Percentiles rank a stretch among this genome's conserved stretches.
These are phyloP conservation scores for Rhynchospora tenuis DNA, from an alignment of 176 grass and related monocot genomes.

Conservation along the genomic window DNA sequence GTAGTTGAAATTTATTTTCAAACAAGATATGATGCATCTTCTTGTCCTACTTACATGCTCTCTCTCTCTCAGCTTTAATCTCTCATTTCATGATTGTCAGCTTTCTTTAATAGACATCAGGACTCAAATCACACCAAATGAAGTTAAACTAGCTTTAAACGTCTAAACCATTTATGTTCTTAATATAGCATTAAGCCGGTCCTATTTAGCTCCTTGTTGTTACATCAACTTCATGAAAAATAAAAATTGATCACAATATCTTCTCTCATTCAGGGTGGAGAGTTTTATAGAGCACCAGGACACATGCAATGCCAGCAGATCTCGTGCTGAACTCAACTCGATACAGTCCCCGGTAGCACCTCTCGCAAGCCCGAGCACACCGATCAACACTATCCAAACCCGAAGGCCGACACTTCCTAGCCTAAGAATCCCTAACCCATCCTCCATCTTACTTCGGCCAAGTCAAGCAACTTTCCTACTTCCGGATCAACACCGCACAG, in stretches of 20 bases:
- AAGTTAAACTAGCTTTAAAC: background rate
- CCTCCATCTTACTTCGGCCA: background rate
- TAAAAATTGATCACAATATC: background rate
- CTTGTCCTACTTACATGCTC: slow-evolving; percentile 6
- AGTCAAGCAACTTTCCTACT: background rate
- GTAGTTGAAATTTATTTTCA: background rate
- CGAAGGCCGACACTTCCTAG: slow-evolving; percentile 9
- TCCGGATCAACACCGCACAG: background rate
- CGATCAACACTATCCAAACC: background rate
- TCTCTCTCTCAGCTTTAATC: background rate
- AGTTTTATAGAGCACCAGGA: slow-evolving; percentile 99
- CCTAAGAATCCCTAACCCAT: slow-evolving; percentile 8
- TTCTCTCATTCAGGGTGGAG: slow-evolving; percentile 52
- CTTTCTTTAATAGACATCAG: slow-evolving; percentile 1
- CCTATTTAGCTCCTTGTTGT: no score
- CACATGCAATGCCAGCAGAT: slow-evolving; percentile 66
- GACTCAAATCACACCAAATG: background rate
- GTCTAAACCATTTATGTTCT: background rate
- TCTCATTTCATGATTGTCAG: background rate
- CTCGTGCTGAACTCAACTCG: slow-evolving; percentile 26
- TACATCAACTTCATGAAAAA: background rate
- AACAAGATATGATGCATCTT: slow-evolving; percentile 11
- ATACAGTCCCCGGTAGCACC: slow-evolving; percentile 18
- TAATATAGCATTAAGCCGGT: background rate
- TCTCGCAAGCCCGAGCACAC: background rate